Conservation (phyloP, 1,284 basidiomycete genomes). For the Austroboletus rostrupii region DNA sequence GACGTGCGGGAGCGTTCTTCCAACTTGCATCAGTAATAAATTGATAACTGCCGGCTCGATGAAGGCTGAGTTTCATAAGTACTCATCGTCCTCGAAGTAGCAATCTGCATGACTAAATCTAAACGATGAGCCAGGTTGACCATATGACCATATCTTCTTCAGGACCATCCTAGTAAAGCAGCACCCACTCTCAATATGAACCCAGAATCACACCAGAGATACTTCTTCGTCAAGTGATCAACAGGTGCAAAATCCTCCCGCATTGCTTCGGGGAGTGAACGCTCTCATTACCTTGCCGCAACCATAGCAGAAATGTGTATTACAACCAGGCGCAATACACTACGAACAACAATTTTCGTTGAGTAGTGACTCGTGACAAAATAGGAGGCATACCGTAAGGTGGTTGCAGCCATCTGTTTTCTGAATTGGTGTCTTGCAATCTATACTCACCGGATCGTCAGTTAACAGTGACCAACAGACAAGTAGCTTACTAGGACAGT, state of each 20-base stretch:
- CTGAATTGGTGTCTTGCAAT: conserved; percentile 55
- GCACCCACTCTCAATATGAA: no score
- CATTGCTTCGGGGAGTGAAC: neutral
- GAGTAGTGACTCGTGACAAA: neutral
- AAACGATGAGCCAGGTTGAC: no score
- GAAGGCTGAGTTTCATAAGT: no score
- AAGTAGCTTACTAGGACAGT: conserved; percentile 48
- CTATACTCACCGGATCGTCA: conserved; percentile 26
- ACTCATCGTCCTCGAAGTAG: no score
- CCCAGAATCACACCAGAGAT: neutral
- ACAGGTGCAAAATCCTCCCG: neutral
- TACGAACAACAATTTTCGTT: neutral
- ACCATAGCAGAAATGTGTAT: neutral
- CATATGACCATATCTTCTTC: no score
- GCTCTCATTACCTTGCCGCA: neutral
- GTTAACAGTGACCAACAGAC: neutral
- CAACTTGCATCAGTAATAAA: no score
- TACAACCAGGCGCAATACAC: neutral
- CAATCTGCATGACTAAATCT: no score
- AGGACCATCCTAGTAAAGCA: no score
- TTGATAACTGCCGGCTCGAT: no score
- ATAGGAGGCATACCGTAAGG: conserved; percentile 47
- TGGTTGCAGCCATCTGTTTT: conserved; percentile 61
- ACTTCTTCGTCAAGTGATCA: neutral
- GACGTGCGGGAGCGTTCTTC: no score